These are phyloP conservation scores for Neopestalotiopsis sp. DNA, from an alignment of 2,329 filamentous ascomycete species.

Conservation along the genomic window DNA sequence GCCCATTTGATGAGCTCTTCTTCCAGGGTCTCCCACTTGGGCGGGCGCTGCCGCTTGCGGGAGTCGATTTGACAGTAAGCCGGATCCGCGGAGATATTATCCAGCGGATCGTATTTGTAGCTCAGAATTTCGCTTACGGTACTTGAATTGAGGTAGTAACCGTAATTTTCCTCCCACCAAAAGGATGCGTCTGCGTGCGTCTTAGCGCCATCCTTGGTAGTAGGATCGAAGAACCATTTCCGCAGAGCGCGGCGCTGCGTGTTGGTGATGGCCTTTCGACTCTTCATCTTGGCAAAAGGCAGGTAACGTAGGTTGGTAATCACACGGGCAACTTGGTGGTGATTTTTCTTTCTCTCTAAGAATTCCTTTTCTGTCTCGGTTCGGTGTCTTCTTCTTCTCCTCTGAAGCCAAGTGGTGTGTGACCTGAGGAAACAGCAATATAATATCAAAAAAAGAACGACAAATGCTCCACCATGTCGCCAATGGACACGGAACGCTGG, in stretches of 20 bases:
- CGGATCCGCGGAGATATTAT: conserved; percentile 13
- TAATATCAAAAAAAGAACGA: neutral
- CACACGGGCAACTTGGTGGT: neutral
- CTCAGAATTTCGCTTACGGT: conserved; percentile 20
- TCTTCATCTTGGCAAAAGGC: conserved; percentile 15
- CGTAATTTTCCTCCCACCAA: conserved; percentile 20
- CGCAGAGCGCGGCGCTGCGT: conserved; percentile 19
- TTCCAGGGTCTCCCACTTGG: conserved; percentile 20
- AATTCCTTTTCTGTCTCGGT: neutral
- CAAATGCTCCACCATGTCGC: conserved; percentile 6
- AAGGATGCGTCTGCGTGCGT: conserved; percentile 20
- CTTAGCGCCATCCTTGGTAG: conserved; percentile 19
- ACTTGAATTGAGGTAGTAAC: conserved; percentile 20
- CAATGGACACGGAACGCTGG: neutral
- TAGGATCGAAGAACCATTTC: conserved; percentile 20
- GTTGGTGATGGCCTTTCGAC: conserved; percentile 20
- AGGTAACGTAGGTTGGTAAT: neutral
- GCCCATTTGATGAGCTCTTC: conserved; percentile 22
- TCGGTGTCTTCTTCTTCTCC: neutral
- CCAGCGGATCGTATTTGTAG: conserved; percentile 21
- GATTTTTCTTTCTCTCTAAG: neutral
- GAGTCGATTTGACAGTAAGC: conserved; percentile 20
- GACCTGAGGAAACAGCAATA: neutral
- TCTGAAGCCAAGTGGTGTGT: neutral
- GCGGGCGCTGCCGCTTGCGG: conserved; percentile 20